Base-by-base conservation (phyloP, 1,284 basidiomycete species). In the Ganoderma resinaceum region DNA sequence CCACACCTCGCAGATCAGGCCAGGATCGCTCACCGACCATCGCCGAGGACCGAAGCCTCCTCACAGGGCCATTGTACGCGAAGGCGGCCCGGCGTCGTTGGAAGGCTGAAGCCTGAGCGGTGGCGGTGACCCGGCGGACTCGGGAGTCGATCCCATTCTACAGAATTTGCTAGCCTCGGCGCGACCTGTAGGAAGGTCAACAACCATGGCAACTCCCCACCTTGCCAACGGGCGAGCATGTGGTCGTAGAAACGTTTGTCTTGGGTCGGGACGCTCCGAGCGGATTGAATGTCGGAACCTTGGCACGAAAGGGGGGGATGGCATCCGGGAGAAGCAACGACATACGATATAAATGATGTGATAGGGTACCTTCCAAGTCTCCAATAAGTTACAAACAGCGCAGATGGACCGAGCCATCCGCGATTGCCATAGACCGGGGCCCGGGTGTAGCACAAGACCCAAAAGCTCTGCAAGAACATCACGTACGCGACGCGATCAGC, bases 321-420 rank as follows among this genome's bases (percentile, higher is more conserved):
- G 52, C 4, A 31, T 26, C 23, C 52, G 53, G 16, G 33, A 37
- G 33, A 58, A 37, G 55, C 33, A 11, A 58, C 23, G 55, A 35
- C 9, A 58, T 35, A 35, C 31, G 55, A 20, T 58, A 37, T 58
- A 20, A 20, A 58, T 58, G 20, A 65, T 65, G 65, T 57, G 66
- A 64, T 63, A 71, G 37, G 29, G 64, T 71, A 69, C 70, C 66
- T 69, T 67, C 67, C 66, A 61, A 29, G 42, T 67, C 61, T 66
- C 64, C 58, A 62, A 72, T 69, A 67, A 69, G 66, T 72, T 69
- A 69, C 60, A 62, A 69, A 42, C 69, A 49, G 55, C 55, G 20
- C 20, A n/a, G n/a, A 58, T n/a, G 18, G n/a, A 16, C 55, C 33
- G 31, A 37, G 33, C 29, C 55, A 35, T 58, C 11, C 29, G 29